Percentiles rank a stretch among this genome's conserved stretches.
Conservation (phyloP, 176 grass and related monocot species). For the Otatea glauca region DNA sequence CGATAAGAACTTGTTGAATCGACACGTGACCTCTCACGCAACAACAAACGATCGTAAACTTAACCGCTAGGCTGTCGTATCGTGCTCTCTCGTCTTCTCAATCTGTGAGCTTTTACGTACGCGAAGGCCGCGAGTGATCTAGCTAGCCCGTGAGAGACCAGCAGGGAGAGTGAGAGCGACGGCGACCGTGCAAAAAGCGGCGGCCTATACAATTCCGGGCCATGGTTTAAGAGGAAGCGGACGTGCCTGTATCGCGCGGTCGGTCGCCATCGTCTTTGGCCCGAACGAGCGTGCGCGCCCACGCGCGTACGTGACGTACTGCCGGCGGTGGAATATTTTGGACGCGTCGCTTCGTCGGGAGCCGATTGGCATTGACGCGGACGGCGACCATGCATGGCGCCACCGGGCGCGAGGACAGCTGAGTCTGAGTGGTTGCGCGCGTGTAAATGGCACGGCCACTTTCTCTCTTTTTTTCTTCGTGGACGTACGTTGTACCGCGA, state of each 20-base stretch:
- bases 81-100: not conserved
- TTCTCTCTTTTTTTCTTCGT: not conserved
- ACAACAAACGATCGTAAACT: not conserved
- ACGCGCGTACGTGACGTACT: not conserved
- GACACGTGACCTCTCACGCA: slow-evolving; percentile 6
- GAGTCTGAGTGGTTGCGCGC: slow-evolving; percentile 38
- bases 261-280: slow-evolving; percentile 24
- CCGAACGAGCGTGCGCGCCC: not conserved
- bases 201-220: not conserved
- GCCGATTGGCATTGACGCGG: slow-evolving; percentile 8
- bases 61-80: not conserved
- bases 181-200: slow-evolving; percentile 36
- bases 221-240: not conserved
- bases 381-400: slow-evolving; percentile 10
- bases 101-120: not conserved
- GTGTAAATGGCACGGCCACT: slow-evolving; percentile 35
- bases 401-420: slow-evolving; percentile 21
- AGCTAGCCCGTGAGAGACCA: not conserved
- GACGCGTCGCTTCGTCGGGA: slow-evolving; percentile 29
- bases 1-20: not conserved
- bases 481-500: slow-evolving; percentile 27
- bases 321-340: slow-evolving; percentile 30
- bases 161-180: not conserved
- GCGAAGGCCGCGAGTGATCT: not conserved
- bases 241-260: slow-evolving; percentile 7